Percentiles rank a stretch among this genome's conserved stretches.
These are phyloP conservation scores for Macrolepiota dolichaula DNA, from an alignment of 768 basidiomycete genomes.

Conservation along the genomic window DNA sequence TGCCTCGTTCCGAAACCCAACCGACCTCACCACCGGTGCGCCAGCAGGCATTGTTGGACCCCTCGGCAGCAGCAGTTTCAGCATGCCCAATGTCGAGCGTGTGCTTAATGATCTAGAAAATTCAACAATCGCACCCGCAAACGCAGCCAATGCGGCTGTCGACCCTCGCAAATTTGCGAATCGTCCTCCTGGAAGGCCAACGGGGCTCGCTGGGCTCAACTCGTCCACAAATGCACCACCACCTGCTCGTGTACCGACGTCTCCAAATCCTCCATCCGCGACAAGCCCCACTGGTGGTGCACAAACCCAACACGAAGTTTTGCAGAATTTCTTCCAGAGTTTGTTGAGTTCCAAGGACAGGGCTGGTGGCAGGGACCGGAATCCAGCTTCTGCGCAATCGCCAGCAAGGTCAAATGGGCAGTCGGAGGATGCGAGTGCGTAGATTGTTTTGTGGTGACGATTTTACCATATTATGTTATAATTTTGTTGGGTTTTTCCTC, in stretches of 20 bases:
- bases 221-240: slow-evolving; percentile 27
- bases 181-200: slow-evolving; percentile 31
- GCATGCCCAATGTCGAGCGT: slow-evolving; percentile 82
- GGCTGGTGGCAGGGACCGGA: slow-evolving; percentile 21
- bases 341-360: slow-evolving; percentile 71
- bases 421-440: slow-evolving; percentile 34
- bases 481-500: slow-evolving; percentile 1
- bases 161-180: slow-evolving; percentile 25
- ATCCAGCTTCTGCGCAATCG: slow-evolving; percentile 3
- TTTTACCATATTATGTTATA: slow-evolving; percentile 14
- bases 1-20: slow-evolving; percentile 77
- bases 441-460: slow-evolving; percentile 4
- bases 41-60: slow-evolving; percentile 88
- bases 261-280: slow-evolving; percentile 27
- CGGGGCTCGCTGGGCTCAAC: slow-evolving; percentile 37
- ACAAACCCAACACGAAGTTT: slow-evolving; percentile 77
- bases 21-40: slow-evolving; percentile 50
- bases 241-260: slow-evolving; percentile 33
- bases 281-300: slow-evolving; percentile 31
- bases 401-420: slow-evolving; percentile 13
- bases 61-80: slow-evolving; percentile 83
- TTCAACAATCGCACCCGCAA: slow-evolving; percentile 30
- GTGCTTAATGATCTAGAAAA: slow-evolving; percentile 88
- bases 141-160: slow-evolving; percentile 20
- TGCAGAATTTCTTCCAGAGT: slow-evolving; percentile 88